Evolutionary conservation across 192 early-diverging fungal species (phyloP), one percentile per base, ranked within the genome.

Genomic region (Gryganskiella cystojenkinii): DNA sequence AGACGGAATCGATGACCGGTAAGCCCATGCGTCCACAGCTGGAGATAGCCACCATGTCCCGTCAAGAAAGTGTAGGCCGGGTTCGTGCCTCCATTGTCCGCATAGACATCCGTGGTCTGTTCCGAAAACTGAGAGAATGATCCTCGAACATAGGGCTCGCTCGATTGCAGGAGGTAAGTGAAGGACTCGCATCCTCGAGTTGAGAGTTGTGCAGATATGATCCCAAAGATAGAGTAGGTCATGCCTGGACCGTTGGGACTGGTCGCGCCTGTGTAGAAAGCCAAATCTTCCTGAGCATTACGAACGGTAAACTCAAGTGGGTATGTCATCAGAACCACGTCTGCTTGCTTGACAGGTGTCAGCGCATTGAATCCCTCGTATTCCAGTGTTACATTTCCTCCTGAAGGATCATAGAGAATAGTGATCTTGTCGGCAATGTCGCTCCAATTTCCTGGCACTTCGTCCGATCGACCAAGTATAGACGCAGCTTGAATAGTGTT

Each of bases 21-120:
- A 19, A 65, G 70, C 4, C 76, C 76, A 55, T 79, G 76, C 10
- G 76, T 79, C 67, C 67, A 79, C n/a, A 66, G 56, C 50, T 79
- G 76, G 30, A 79, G 25, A 17, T 79, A 79, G 20, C 76, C 76
- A 42, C 76, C 76, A 65, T 79, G 67, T 2, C 76, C 76, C 13
- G 76, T 79, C 62, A 79, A 55, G 42, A 79, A 79, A 14, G 76
- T 79, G 31, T 79, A 79, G 11, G 76, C 76, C 35, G 76, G 76
- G 61, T 79, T 79, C 20, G 76, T 79, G 15, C 63, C 62, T 2
- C 76, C 76, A 53, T 79, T 79, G 24, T 70, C 62, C 6, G 56
- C 62, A 33, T 79, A 79, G 0, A 70, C 30, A 66, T 79, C 76
- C 0, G 44, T 34, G 0, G 51, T 79, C 50, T 79, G 76, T 50